Evolutionary conservation across 1,139 yeast species (phyloP), one percentile per base, ranked within the genome.

Genomic region (Pichia sp.): DNA sequence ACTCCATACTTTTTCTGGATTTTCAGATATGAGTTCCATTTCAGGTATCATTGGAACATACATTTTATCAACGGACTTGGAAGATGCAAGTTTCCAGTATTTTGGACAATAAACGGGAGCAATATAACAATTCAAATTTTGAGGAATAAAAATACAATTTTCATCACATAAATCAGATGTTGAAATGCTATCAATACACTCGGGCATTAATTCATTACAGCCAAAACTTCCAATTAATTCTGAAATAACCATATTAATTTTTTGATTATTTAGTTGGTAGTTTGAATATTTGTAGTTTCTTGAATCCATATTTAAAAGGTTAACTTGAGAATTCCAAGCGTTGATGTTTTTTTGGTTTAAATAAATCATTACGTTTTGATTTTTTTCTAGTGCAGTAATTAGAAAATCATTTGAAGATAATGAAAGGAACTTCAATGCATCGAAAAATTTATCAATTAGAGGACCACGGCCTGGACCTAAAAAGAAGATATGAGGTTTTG

Each of bases 391-490:
- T 0, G 85, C 86, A 32, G 70, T 66, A 2, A 81, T 59, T 25
- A 61, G 62, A 16, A 72, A 65, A 30, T 51, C 52, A 0, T 61
- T 51, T 11, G 60, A 47, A 52, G 60, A 53, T 31, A 66, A 51
- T 50, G 63, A 58, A 10, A 60, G 53, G 32, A 51, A 50, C 2
- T 60, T 55, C 6, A 77, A 63, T 2, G 79, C 78, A 23, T 65
- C 60, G 41, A 73, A 63, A 0, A 76, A 66, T 24, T 71, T 63
- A 40, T 81, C 81, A 2, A 87, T 79, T 33, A 87, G 63, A 1
- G 92, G 89, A 0, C 97, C 97, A 43, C 87, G 66, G 0, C 97
- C 97, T 0, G 96, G 95, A 0, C 97, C 97, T 4, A 83, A 80
- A 1, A 89, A 73, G 7, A 87, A 71, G 4, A 87, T 64, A 24